A percentile compares a stretch with the other conserved stretches of the same genome.
Conservation (phyloP, 331 rosid species). For the Malus hybrid region DNA sequence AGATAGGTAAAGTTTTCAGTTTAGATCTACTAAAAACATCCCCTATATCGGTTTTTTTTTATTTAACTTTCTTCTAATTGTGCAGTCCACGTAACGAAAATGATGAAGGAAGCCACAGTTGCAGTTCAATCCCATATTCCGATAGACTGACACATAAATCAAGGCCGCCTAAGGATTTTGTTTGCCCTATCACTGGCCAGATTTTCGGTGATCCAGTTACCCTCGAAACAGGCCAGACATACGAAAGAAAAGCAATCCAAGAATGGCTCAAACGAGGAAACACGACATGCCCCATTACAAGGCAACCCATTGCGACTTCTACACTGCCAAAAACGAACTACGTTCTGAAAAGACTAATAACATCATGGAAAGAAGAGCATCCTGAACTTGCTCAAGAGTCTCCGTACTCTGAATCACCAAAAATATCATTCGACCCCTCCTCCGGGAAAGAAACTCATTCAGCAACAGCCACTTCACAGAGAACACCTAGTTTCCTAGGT, state of each 20-base stretch:
- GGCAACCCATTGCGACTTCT: constrained; percentile 62
- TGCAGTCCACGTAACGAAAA: constrained; percentile 52
- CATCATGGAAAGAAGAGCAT: constrained; percentile 82
- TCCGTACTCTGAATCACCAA: constrained; percentile 45
- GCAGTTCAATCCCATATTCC: constrained; percentile 33
- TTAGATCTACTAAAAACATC: background rate
- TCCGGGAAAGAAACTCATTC: constrained; percentile 10
- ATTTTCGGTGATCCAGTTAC: constrained; percentile 85
- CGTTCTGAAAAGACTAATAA: constrained; percentile 82
- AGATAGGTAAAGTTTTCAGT: constrained; percentile 42
- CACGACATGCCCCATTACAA: constrained; percentile 80
- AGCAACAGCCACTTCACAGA: constrained; percentile 27
- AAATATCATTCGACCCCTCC: background rate
- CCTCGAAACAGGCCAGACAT: constrained; percentile 96
- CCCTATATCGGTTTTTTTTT: background rate
- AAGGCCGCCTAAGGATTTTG: constrained; percentile 85
- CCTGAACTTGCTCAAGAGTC: constrained; percentile 70
- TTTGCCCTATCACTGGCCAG: constrained; percentile 86
- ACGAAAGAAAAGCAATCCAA: constrained; percentile 87
- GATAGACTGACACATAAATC: constrained; percentile 35
- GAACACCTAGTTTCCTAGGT: constrained; percentile 22
- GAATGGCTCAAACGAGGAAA: constrained; percentile 95
- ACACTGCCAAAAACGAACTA: constrained; percentile 77
- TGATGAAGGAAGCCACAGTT: constrained; percentile 58
- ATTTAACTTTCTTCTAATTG: constrained; percentile 18